These are phyloP conservation scores for Suhomyces kilbournensis DNA, from an alignment of 805 yeast species.

Conservation along the genomic window DNA sequence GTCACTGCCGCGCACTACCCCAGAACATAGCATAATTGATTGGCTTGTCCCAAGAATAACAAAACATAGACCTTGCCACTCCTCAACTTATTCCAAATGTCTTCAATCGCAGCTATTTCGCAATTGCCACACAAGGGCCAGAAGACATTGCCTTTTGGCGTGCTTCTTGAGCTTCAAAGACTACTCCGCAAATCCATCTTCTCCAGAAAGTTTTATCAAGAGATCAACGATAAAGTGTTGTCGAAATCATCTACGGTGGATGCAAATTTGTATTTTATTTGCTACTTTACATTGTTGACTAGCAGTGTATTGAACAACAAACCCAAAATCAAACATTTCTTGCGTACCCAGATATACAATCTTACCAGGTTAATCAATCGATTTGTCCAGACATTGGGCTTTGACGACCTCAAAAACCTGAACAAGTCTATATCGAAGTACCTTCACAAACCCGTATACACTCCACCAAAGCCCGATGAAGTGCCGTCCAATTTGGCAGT, in stretches of 20 bases:
- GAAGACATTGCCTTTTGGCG: slow-evolving; percentile 18
- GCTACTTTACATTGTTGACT: slow-evolving; percentile 39
- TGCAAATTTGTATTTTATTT: slow-evolving; percentile 38
- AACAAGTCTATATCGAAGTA: slow-evolving; percentile 13
- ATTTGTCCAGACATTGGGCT: slow-evolving; percentile 7
- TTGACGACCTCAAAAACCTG: slow-evolving; percentile 13
- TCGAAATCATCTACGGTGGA: slow-evolving; percentile 34
- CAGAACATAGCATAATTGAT: background rate
- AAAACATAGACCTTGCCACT: background rate
- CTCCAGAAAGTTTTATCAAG: slow-evolving; percentile 39
- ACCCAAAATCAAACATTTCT: slow-evolving; percentile 27
- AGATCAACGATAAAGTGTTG: slow-evolving; percentile 39
- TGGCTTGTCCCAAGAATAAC: background rate
- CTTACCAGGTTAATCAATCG: slow-evolving; percentile 14
- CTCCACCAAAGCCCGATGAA: background rate
- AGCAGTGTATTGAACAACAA: slow-evolving; percentile 39
- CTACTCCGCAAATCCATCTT: slow-evolving; percentile 32
- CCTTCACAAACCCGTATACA: slow-evolving; percentile 2
- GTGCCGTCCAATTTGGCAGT: slow-evolving; percentile 25
- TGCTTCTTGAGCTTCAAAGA: slow-evolving; percentile 25
- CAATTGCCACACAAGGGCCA: slow-evolving; percentile 7
- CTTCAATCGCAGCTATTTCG: slow-evolving; percentile 13
- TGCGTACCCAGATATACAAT: slow-evolving; percentile 24
- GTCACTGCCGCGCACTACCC: background rate
- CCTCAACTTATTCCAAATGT: background rate